Evolutionary conservation across 1,284 basidiomycete genomes (phyloP).

Genomic region (Puccinia coronata): DNA sequence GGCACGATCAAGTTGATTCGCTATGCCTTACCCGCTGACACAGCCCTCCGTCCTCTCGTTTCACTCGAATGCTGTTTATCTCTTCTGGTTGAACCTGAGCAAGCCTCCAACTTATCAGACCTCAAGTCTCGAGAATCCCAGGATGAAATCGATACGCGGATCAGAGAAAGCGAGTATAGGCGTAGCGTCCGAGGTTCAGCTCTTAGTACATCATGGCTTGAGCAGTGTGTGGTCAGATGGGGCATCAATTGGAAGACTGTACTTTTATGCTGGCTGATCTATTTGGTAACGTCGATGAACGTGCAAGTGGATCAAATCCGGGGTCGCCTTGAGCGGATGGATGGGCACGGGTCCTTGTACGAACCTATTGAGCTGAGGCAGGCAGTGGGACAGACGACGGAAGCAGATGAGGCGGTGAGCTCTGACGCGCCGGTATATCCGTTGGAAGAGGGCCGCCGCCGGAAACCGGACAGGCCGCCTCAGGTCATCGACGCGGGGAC

Average conservation of each 20-base stretch:
- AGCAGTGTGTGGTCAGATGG: slow-evolving; percentile 19
- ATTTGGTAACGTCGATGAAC: slow-evolving; percentile 22
- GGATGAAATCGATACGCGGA: neutral
- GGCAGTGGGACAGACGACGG: neutral
- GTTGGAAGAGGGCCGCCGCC: neutral
- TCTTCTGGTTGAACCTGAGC: neutral
- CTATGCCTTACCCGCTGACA: slow-evolving; percentile 1
- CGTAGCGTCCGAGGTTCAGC: neutral
- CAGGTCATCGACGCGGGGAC: neutral
- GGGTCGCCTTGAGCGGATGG: slow-evolving; percentile 4
- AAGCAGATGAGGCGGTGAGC: neutral
- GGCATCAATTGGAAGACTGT: slow-evolving; percentile 30
- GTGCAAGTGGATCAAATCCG: slow-evolving; percentile 19
- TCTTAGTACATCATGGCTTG: neutral
- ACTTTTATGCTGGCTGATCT: slow-evolving; percentile 41
- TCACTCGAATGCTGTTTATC: neutral
- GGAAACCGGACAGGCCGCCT: neutral
- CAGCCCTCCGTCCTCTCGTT: neutral
- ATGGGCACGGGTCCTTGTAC: neutral
- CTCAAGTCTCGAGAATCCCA: neutral
- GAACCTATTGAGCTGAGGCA: neutral
- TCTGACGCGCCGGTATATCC: neutral
- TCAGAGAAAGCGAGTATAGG: neutral
- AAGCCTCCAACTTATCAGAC: neutral
- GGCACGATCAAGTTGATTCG: neutral